phyloP scores from a whole-genome alignment of 2,329 filamentous ascomycete species.

The Chrysosporium queenslandicum region DNA sequence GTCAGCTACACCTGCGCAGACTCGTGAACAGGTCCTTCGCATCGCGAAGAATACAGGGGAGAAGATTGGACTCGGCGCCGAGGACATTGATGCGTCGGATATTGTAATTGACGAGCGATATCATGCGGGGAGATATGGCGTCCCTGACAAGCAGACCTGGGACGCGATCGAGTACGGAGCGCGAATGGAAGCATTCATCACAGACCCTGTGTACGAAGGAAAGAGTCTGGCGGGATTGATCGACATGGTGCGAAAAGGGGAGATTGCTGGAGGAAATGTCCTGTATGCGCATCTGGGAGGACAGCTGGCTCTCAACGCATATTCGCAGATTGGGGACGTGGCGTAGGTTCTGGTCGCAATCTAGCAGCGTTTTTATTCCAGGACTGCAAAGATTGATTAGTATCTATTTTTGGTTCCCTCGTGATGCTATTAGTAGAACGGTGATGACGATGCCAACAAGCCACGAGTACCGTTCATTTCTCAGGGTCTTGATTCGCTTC shows the following conservation, averaged over 20 bases:
- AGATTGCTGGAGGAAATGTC: constrained; percentile 55
- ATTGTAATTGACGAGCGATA: constrained; percentile 55
- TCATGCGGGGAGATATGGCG: constrained; percentile 58
- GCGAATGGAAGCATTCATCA: constrained; percentile 60
- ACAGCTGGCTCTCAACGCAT: constrained; percentile 59
- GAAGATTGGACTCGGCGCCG: constrained; percentile 52
- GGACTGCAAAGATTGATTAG: too few species aligned
- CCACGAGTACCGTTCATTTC: too few species aligned
- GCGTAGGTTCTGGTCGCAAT: neutral
- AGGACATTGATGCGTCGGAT: constrained; percentile 53
- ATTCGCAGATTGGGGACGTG: constrained; percentile 26
- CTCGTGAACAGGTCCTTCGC: constrained; percentile 54
- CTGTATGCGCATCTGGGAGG: constrained; percentile 63
- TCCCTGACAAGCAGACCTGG: constrained; percentile 55
- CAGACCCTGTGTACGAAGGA: constrained; percentile 66
- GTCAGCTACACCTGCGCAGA: constrained; percentile 49
- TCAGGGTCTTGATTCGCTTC: too few species aligned
- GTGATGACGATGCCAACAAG: too few species aligned
- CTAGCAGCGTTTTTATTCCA: neutral
- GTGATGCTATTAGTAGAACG: too few species aligned
- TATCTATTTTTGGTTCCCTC: too few species aligned
- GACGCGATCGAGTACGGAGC: constrained; percentile 61
- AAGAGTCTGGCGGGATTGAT: constrained; percentile 66
- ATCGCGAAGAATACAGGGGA: constrained; percentile 55
- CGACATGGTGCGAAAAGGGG: constrained; percentile 53